Conservation (phyloP, 805 yeast genomes). For the Teunomyces tritomae region DNA sequence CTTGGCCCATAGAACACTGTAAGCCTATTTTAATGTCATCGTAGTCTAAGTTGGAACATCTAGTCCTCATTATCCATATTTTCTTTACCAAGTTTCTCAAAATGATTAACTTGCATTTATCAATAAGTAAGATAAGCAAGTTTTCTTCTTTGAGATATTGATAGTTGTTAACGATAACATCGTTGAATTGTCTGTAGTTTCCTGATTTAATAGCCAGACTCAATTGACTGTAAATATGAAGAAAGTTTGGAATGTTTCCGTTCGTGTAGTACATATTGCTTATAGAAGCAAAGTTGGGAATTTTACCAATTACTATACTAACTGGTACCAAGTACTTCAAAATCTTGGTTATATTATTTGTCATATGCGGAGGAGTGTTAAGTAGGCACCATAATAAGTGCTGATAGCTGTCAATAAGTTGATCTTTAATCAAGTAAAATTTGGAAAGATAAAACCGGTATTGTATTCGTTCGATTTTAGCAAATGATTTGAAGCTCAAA, state of each 20-base stretch:
- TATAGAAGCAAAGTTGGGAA: constrained; percentile 35
- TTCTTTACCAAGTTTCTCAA: constrained; percentile 44
- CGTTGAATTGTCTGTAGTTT: constrained; percentile 34
- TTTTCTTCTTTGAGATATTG: constrained; percentile 35
- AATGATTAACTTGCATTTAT: constrained; percentile 43
- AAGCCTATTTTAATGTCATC: constrained; percentile 24
- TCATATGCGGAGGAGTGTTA: constrained; percentile 31
- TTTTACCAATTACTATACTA: constrained; percentile 52
- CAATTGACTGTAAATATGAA: constrained; percentile 37
- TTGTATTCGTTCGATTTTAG: constrained; percentile 45
- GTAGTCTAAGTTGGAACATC: constrained; percentile 27
- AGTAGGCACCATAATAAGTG: constrained; percentile 57
- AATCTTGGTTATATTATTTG: constrained; percentile 39
- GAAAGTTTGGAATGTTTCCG: constrained; percentile 17
- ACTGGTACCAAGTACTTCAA: constrained; percentile 51
- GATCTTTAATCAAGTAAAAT: constrained; percentile 53
- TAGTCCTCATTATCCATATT: constrained; percentile 27
- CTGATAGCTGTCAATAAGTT: constrained; percentile 42
- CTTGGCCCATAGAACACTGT: constrained; percentile 9
- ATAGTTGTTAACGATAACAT: constrained; percentile 26
- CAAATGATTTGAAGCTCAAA: constrained; percentile 40
- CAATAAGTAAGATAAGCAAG: constrained; percentile 43
- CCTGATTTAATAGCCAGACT: constrained; percentile 42
- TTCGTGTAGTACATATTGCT: constrained; percentile 12
- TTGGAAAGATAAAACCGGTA: constrained; percentile 55